Evolutionary conservation across 352 stramenopile genomes (phyloP).

Genomic region (Pythium myriotylum): DNA sequence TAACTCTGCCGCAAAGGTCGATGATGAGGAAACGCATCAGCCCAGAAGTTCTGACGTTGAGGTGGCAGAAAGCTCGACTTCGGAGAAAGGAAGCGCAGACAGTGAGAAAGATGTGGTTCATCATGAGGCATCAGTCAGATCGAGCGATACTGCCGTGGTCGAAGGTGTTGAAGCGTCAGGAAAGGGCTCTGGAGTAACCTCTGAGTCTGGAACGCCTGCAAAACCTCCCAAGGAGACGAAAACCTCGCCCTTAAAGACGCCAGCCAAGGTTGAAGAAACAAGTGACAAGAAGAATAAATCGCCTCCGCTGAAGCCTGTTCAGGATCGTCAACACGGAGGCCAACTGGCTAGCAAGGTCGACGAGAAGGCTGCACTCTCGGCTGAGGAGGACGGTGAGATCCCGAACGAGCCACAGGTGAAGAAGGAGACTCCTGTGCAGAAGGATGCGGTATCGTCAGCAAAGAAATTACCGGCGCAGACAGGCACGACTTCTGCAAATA

Average conservation of each 20-base stretch:
- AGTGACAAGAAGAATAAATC: neutral
- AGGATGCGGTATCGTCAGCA: too few species aligned
- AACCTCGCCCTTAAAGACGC: neutral
- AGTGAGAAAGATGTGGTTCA: too few species aligned
- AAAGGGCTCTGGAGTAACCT: too few species aligned
- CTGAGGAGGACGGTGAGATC: constrained; percentile 28
- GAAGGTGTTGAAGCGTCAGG: too few species aligned
- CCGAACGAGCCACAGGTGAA: constrained; percentile 6
- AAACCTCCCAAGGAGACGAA: neutral
- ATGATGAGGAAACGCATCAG: neutral
- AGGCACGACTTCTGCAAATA: too few species aligned
- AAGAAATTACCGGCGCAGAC: too few species aligned
- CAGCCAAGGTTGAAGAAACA: neutral
- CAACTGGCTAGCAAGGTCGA: neutral
- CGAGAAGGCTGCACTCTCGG: constrained; percentile 4
- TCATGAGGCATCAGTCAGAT: too few species aligned
- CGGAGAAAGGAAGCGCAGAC: neutral
- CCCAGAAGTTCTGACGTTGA: neutral
- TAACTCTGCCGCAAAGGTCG: neutral
- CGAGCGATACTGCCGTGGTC: too few species aligned
- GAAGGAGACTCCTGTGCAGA: neutral
- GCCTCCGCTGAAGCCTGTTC: neutral
- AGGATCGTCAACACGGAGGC: neutral
- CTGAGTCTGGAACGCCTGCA: too few species aligned
- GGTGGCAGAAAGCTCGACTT: neutral